Evolutionary conservation across 1,139 yeast genomes (phyloP).

Genomic region (Blastobotrys aristatus): DNA sequence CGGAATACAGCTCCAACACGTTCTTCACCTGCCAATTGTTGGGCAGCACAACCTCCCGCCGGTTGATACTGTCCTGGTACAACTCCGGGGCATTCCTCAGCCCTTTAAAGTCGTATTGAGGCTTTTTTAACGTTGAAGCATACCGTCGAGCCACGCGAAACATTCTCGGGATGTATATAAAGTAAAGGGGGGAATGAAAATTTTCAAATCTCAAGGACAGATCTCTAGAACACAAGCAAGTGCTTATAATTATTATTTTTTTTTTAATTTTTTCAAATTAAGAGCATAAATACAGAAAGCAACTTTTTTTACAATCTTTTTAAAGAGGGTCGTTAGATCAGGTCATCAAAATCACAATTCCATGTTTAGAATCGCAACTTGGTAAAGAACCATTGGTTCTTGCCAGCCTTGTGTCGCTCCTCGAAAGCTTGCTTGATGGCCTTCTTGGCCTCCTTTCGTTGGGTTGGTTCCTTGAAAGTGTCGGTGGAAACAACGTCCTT

Average conservation of each 20-base stretch:
- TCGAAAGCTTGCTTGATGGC: slow-evolving; percentile 98
- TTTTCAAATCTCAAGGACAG: not conserved
- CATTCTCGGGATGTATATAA: not conserved
- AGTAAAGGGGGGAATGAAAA: too few species aligned
- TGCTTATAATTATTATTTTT: too few species aligned
- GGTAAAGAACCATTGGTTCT: slow-evolving; percentile 99
- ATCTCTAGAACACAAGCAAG: too few species aligned
- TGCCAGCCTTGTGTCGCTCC: slow-evolving; percentile 99
- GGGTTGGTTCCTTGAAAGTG: slow-evolving; percentile 96
- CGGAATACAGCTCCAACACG: slow-evolving; percentile 29
- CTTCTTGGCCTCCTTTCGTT: slow-evolving; percentile 99
- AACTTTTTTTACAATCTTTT: not conserved
- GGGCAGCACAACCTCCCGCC: slow-evolving; percentile 41
- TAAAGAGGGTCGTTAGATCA: not conserved
- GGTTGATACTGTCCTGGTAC: slow-evolving; percentile 44
- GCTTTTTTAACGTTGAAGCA: slow-evolving; percentile 27
- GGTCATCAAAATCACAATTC: not conserved
- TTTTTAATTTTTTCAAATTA: too few species aligned
- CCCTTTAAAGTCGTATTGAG: slow-evolving; percentile 47
- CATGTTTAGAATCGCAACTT: slow-evolving; percentile 91
- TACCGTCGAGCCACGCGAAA: not conserved
- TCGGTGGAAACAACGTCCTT: slow-evolving; percentile 89
- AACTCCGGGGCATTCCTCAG: slow-evolving; percentile 40
- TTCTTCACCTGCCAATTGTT: slow-evolving; percentile 35
- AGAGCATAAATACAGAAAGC: not conserved